Base-by-base conservation (phyloP, 768 basidiomycete genomes). In the Amylocystis lapponica region DNA sequence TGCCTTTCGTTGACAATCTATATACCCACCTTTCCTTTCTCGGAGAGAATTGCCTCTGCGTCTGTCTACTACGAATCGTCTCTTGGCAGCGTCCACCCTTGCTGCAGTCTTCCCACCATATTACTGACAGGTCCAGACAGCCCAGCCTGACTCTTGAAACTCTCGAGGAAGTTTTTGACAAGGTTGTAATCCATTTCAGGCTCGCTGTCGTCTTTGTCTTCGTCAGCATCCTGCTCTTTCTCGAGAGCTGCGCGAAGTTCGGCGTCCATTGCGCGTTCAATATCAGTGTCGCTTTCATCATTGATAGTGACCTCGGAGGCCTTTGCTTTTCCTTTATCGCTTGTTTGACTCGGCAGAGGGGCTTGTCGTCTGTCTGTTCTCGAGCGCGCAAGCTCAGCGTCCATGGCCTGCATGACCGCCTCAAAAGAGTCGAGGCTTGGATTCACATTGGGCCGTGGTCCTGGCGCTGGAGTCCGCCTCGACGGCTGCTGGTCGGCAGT, bases 161-260 rank as follows among this genome's bases (percentile, higher is more conserved):
- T 95, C 68, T 96, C 92, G 62, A 98, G 64, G 63, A 99, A 93
- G 62, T 96, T 95, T 66, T 91, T 95, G 69, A 98, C 95, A 55
- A 98, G 66, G 53, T 82, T 82, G 63, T 94, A 96, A 61, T 99
- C 91, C 57, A 78, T 71, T 27, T 71, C 64, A n/a, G 53, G 59
- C 20, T 64, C 68, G 10, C 67, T 67, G 2, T 66, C 70, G n/a
- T 64, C 71, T 32, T 67, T 68, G 22, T 70, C 76, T 19, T 74
- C 79, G n/a, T 79, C 78, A 55, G 55, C 71, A 32, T 52, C 75
- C 57, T 37, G 59, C 68, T 44, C 52, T 7, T 56, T 55, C 34
- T 70, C 78, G 36, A 95, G 62, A 0, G 81, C 69, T 8, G 72
- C 75, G 29, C 71, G 73, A 7, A 96, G 70, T 57, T 99, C 96